Conservation (phyloP, 139 green algal genomes). For the Chloropicon primus region DNA sequence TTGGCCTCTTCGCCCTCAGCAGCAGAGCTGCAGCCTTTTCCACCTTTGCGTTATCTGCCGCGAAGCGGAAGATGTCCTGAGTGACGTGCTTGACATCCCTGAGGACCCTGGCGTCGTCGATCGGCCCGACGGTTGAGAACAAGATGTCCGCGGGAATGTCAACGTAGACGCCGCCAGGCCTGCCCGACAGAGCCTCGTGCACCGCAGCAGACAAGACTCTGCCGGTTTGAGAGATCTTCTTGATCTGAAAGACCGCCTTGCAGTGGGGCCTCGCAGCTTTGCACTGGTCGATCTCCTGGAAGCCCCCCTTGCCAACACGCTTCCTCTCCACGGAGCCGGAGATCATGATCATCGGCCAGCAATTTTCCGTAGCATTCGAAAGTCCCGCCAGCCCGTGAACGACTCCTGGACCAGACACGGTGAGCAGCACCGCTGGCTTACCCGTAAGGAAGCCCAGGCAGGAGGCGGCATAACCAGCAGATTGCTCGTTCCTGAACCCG, state of each 20-base stretch:
- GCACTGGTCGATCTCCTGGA: slow-evolving; percentile 74
- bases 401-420: slow-evolving; percentile 59
- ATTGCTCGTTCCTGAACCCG: slow-evolving; percentile 68
- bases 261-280: slow-evolving; percentile 30
- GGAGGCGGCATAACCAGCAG: slow-evolving; percentile 64
- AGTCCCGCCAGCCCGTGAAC: slow-evolving; percentile 61
- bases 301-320: slow-evolving; percentile 59
- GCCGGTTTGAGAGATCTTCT: slow-evolving; percentile 19
- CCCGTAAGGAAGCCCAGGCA: slow-evolving; percentile 57
- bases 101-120: background rate
- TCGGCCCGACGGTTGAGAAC: slow-evolving; percentile 9
- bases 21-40: slow-evolving; percentile 9
- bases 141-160: slow-evolving; percentile 61
- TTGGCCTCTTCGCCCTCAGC: slow-evolving; percentile 23
- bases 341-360: slow-evolving; percentile 64
- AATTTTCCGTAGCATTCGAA: slow-evolving; percentile 49
- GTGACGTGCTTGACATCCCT: background rate
- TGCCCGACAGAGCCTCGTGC: slow-evolving; percentile 26
- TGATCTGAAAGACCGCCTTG: slow-evolving; percentile 30
- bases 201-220: slow-evolving; percentile 21
- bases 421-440: slow-evolving; percentile 55
- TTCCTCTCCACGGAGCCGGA: slow-evolving; percentile 39
- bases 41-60: background rate
- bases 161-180: slow-evolving; percentile 53
- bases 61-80: background rate